Conservation (phyloP, 2,329 filamentous ascomycete species). For the Penicillium sp. region DNA sequence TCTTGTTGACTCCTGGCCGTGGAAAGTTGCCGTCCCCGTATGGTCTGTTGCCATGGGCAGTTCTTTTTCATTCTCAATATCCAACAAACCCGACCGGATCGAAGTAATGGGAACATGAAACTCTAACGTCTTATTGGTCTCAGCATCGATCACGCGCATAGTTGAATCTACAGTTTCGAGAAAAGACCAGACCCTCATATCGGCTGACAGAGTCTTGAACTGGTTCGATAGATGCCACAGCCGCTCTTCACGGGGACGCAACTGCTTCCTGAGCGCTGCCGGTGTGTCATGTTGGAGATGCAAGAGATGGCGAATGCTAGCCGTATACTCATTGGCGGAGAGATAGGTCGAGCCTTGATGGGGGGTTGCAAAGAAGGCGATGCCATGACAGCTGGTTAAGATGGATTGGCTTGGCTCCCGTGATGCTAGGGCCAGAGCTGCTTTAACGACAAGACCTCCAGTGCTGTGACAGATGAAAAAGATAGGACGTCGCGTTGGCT, state of each 20-base stretch:
- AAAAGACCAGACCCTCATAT: slow-evolving; percentile 62
- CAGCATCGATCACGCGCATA: slow-evolving; percentile 45
- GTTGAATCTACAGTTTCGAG: slow-evolving; percentile 63
- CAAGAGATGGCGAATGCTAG: slow-evolving; percentile 55
- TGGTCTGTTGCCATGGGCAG: slow-evolving; percentile 33
- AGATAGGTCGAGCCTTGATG: slow-evolving; percentile 64
- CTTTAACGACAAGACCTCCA: slow-evolving; percentile 60
- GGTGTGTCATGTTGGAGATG: slow-evolving; percentile 54
- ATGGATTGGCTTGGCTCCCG: slow-evolving; percentile 38
- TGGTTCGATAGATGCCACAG: slow-evolving; percentile 52
- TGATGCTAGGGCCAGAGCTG: slow-evolving; percentile 47
- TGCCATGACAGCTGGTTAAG: slow-evolving; percentile 58
- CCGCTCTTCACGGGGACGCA: slow-evolving; percentile 52
- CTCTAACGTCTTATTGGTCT: slow-evolving; percentile 47
- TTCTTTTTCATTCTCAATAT: slow-evolving; percentile 35
- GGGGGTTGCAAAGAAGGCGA: slow-evolving; percentile 61
- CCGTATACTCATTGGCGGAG: slow-evolving; percentile 56
- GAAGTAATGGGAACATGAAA: slow-evolving; percentile 61
- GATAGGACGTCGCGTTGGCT: slow-evolving; percentile 47
- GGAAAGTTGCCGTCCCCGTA: slow-evolving; percentile 31
- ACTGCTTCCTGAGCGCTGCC: slow-evolving; percentile 49
- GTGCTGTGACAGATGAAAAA: slow-evolving; percentile 63
- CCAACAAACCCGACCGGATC: slow-evolving; percentile 35
- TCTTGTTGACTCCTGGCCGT: slow-evolving; percentile 29
- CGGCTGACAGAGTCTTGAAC: slow-evolving; percentile 57